Percentiles rank a stretch among this genome's conserved stretches.
phyloP scores from a whole-genome alignment of 1,284 basidiomycete genomes.

The Puccinia sorghi region DNA sequence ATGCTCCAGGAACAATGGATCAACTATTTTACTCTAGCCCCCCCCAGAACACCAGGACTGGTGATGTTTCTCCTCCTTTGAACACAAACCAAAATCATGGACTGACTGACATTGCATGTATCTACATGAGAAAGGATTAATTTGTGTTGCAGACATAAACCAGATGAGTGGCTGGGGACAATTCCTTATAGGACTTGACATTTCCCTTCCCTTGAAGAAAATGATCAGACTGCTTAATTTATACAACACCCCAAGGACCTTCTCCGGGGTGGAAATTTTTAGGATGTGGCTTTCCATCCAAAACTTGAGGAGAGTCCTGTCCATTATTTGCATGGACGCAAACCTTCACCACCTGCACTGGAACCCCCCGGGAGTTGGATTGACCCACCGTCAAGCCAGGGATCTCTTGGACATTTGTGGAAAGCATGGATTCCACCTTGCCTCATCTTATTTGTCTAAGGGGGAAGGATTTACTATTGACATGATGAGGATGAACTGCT shows the following conservation, averaged over 20 bases:
- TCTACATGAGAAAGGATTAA: neutral
- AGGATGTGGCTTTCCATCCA: too few relatives aligned
- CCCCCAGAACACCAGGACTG: neutral
- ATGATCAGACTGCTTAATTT: too few relatives aligned
- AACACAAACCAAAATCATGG: neutral
- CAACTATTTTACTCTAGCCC: neutral
- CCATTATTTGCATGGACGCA: neutral
- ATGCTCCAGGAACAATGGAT: constrained; percentile 1
- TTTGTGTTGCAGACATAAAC: neutral
- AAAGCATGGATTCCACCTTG: neutral
- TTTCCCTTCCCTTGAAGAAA: too few relatives aligned
- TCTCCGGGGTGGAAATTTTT: too few relatives aligned
- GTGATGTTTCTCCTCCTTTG: neutral
- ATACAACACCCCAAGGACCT: too few relatives aligned
- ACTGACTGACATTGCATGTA: neutral
- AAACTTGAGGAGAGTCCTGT: too few relatives aligned
- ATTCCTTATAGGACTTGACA: neutral
- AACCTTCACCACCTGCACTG: constrained; percentile 1
- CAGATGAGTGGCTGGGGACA: neutral
- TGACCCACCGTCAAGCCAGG: neutral
- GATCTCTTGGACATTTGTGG: neutral
- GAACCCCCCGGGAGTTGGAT: neutral
- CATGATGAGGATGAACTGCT: constrained; percentile 9
- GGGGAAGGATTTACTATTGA: constrained; percentile 2
- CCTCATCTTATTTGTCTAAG: neutral